Conservation (phyloP, 306 rosid genomes). For the Adenanthera pavonina region DNA sequence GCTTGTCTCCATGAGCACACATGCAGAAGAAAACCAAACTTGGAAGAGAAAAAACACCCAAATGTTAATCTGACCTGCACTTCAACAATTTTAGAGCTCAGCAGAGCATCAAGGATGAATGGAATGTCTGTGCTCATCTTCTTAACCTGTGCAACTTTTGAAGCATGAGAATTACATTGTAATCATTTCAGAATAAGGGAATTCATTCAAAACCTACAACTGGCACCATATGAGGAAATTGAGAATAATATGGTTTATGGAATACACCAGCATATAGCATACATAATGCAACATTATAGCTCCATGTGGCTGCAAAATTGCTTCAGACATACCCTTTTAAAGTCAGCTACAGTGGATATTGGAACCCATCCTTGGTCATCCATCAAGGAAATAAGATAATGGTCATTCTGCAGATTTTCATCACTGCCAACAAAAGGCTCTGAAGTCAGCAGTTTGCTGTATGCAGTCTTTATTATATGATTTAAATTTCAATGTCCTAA, state of each 20-base stretch:
- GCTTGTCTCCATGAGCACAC: neutral
- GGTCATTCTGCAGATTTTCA: conserved; percentile 86
- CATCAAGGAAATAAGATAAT: conserved; percentile 80
- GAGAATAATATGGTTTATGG: conserved; percentile 25
- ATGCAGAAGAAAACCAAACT: conserved; percentile 19
- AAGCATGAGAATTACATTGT: neutral
- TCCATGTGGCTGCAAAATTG: conserved; percentile 16
- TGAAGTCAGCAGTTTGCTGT: conserved; percentile 48
- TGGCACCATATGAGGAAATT: neutral
- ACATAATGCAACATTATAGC: conserved; percentile 10
- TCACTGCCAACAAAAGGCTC: conserved; percentile 76
- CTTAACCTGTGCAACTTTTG: conserved; percentile 59
- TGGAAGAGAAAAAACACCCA: conserved; percentile 13
- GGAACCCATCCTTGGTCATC: conserved; percentile 96
- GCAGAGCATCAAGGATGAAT: conserved; percentile 84
- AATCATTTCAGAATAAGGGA: neutral
- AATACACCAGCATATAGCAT: conserved; percentile 27
- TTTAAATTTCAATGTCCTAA: conserved; percentile 12
- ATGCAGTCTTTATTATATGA: conserved; percentile 21
- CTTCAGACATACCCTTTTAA: conserved; percentile 76
- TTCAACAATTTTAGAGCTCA: conserved; percentile 71
- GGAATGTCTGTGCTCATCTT: conserved; percentile 76
- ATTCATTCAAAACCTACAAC: conserved; percentile 3
- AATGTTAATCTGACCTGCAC: conserved; percentile 69
- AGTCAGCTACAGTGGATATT: conserved; percentile 70